A percentile compares a stretch with the other conserved stretches of the same genome.
Conservation (phyloP, 2,329 filamentous ascomycete species). For the Coniochaeta sp. region DNA sequence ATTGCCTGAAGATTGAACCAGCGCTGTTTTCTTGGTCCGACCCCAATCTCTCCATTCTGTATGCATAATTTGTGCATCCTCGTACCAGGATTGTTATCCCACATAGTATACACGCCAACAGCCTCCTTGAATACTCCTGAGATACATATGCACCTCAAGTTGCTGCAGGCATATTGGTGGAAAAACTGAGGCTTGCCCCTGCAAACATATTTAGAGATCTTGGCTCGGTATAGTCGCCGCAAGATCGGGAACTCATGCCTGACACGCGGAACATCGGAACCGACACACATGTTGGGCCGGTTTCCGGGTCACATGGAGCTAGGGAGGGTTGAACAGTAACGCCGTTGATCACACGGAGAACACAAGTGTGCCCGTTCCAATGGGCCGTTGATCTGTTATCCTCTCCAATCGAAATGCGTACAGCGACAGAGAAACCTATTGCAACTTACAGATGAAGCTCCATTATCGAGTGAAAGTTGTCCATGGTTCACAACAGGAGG, state of each 20-base stretch:
- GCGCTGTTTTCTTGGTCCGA: neutral
- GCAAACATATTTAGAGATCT: neutral
- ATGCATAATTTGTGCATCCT: neutral
- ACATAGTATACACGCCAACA: neutral
- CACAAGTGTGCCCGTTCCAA: too few species aligned
- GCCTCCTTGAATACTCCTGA: neutral
- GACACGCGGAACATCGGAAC: neutral
- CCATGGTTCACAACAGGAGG: too few species aligned
- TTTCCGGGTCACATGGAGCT: neutral
- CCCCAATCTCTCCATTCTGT: neutral
- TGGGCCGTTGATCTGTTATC: too few species aligned
- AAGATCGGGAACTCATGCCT: neutral
- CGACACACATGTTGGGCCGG: neutral
- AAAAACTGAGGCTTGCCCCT: neutral
- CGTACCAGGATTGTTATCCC: neutral
- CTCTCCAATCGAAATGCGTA: too few species aligned
- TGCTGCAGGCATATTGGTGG: neutral
- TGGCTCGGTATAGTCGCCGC: neutral
- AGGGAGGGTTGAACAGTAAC: too few species aligned
- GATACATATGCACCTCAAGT: neutral
- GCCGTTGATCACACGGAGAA: too few species aligned
- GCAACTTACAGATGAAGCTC: too few species aligned
- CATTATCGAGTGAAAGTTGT: too few species aligned
- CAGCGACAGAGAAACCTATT: too few species aligned
- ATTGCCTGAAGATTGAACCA: neutral